These are phyloP conservation scores for Polytolypa hystricis DNA, from an alignment of 2,329 filamentous ascomycete species.

Conservation along the genomic window DNA sequence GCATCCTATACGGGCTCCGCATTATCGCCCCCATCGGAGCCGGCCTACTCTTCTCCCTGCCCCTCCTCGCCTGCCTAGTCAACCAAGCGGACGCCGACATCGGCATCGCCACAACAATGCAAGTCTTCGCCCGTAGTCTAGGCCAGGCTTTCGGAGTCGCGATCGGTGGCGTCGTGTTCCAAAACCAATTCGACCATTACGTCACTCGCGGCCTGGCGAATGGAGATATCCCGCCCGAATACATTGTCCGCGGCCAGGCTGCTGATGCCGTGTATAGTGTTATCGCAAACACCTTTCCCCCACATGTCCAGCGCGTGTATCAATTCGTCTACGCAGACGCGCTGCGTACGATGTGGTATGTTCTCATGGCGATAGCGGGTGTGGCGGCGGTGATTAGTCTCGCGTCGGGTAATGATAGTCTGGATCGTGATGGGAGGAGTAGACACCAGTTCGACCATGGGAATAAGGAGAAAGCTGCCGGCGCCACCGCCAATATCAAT, in stretches of 20 bases:
- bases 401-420: slow-evolving; percentile 2
- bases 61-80: background rate
- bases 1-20: slow-evolving; percentile 3
- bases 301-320: slow-evolving; percentile 1
- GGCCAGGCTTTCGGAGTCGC: slow-evolving; percentile 4
- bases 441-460: slow-evolving; percentile 5
- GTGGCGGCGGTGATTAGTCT: slow-evolving; percentile 1
- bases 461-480: background rate
- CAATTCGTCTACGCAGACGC: slow-evolving; percentile 4
- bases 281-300: slow-evolving; percentile 1
- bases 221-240: background rate
- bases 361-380: slow-evolving; percentile 3
- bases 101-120: slow-evolving; percentile 5
- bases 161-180: slow-evolving; percentile 2
- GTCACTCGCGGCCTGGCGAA: background rate
- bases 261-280: slow-evolving; percentile 1
- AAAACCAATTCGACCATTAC: slow-evolving; percentile 2
- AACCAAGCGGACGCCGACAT: slow-evolving; percentile 2
- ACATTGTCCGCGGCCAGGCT: background rate
- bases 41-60: slow-evolving; percentile 3
- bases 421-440: slow-evolving; percentile 1
- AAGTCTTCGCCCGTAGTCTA: slow-evolving; percentile 2
- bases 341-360: slow-evolving; percentile 5
- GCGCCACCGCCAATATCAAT: no score
- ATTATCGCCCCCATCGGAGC: slow-evolving; percentile 4